Evolutionary conservation across 2,329 filamentous ascomycete genomes (phyloP), one percentile per base, ranked within the genome.

Genomic region (Aspergillus transmontanensis): DNA sequence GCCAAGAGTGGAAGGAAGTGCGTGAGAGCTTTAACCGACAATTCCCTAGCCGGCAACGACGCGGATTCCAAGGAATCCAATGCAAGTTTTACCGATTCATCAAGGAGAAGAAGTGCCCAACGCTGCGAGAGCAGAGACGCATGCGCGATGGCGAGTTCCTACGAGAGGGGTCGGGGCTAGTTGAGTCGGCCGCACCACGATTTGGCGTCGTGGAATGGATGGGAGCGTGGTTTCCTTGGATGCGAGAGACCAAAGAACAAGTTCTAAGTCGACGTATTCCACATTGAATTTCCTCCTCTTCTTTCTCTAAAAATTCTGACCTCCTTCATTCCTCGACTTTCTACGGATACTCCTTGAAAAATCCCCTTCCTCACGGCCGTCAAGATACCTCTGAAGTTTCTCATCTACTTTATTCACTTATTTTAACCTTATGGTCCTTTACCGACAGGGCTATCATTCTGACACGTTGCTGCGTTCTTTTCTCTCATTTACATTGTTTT

Each of bases 1-100:
- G 74, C 53, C 76, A 81, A 70, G 77, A 81, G 63, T 83, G 81
- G 81, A 79, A 79, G 63, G 75, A 80, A 64, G 78, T 83, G 26
- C 75, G 77, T 30, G 75, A 80, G 59, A 76, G 74, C 60, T 83
- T 81, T 66, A 79, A 80, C 66, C 71, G 68, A 0, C 79, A 81
- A 61, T 83, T 82, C 59, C 77, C 78, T 21, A 70, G 68, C 14
- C 75, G 77, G 19, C 77, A 78, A 66, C 72, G 77, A 26, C 72
- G 76, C 16, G 76, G 76, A 6, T 81, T 81, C 68, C 76, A 79
- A 64, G 81, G 81, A 0, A 80, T 83, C 23, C 81, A 83, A 69
- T 83, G 81, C 75, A 82, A 81, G 64, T 83, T 81, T 68, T 83
- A 83, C 68, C 79, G 81, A n/a, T 78, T 81, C 61, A 79, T 83